Percentiles rank a stretch among this genome's conserved stretches.
Evolutionary conservation across 2,329 filamentous ascomycete species (phyloP).

Genomic region (Botrytis squamosa): DNA sequence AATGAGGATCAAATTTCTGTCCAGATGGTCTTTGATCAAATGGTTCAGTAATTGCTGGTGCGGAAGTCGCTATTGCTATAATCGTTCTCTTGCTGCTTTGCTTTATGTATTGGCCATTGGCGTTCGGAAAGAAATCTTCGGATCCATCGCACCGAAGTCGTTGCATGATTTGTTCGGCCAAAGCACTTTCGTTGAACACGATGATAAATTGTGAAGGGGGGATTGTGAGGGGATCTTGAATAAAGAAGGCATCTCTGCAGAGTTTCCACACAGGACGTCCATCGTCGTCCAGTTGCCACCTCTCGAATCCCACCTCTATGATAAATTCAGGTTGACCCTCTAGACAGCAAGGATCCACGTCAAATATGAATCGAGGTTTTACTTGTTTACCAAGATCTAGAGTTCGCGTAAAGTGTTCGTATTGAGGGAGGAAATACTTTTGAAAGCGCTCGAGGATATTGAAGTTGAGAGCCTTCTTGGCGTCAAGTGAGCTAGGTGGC

Average conservation of each 20-base stretch:
- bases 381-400: background rate
- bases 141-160: background rate
- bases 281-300: background rate
- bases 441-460: background rate
- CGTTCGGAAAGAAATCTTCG: background rate
- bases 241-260: background rate
- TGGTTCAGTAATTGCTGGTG: accelerated
- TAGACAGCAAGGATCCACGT: background rate
- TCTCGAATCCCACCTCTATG: background rate
- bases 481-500: background rate
- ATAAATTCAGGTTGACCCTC: background rate
- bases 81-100: background rate
- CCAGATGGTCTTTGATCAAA: background rate
- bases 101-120: background rate
- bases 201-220: background rate
- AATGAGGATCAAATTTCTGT: background rate
- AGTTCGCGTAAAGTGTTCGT: background rate
- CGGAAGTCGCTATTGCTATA: background rate
- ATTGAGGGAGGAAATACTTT: background rate
- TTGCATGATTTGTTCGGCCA: background rate
- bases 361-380: background rate
- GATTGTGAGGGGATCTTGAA: background rate
- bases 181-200: accelerated
- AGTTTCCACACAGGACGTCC: background rate
- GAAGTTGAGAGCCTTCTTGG: background rate